Conservation (phyloP, 257 asterid species). For the Dorcoceras hygrometricum region DNA sequence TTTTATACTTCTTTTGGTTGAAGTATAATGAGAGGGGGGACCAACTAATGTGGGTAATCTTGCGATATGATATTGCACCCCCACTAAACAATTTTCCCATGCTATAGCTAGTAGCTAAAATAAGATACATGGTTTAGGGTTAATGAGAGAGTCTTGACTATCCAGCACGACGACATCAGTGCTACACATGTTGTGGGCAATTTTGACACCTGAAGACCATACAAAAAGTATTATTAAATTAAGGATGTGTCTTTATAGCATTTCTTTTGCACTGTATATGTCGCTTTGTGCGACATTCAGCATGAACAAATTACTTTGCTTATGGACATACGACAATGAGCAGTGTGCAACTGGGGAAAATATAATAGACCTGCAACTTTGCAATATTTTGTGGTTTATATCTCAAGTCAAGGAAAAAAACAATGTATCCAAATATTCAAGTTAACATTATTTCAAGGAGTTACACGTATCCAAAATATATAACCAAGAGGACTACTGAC, state of each 20-base stretch:
- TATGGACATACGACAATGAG: conserved; percentile 28
- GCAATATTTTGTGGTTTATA: conserved; percentile 27
- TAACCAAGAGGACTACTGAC: not conserved
- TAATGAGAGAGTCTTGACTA: conserved; percentile 37
- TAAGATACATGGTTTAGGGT: conserved; percentile 23
- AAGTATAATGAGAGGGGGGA: conserved; percentile 29
- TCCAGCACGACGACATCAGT: conserved; percentile 26
- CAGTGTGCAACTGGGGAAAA: conserved; percentile 30
- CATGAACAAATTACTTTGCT: conserved; percentile 10
- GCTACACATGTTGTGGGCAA: conserved; percentile 35
- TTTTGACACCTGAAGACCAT: conserved; percentile 30
- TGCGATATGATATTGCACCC: conserved; percentile 32
- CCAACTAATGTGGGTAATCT: conserved; percentile 52
- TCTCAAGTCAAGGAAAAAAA: conserved; percentile 1
- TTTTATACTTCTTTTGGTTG: conserved; percentile 13
- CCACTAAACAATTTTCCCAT: conserved; percentile 27
- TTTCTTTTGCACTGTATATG: conserved; percentile 15
- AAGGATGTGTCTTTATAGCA: conserved; percentile 24
- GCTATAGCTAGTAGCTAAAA: conserved; percentile 22
- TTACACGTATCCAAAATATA: not conserved
- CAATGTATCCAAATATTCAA: not conserved
- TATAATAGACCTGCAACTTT: conserved; percentile 29
- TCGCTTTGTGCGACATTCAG: conserved; percentile 6
- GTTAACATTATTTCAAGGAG: not conserved
- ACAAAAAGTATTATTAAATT: conserved; percentile 21